Evolutionary conservation across 2,329 filamentous ascomycete species (phyloP).

Genomic region (Hymenoscyphus fructigenus): DNA sequence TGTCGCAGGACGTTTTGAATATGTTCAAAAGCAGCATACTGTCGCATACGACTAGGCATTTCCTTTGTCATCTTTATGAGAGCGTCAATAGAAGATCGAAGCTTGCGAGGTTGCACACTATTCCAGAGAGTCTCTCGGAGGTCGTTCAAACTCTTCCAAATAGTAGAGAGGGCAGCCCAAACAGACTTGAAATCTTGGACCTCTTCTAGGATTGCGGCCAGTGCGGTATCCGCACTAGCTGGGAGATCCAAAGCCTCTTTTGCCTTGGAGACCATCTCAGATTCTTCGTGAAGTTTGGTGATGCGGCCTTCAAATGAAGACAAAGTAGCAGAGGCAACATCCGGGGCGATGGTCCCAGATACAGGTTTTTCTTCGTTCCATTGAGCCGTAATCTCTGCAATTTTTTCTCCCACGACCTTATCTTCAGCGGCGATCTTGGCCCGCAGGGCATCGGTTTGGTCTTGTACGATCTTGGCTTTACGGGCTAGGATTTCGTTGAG

Average conservation of each 20-base stretch:
- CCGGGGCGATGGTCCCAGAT: constrained; percentile 87
- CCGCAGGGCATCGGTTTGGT: constrained; percentile 90
- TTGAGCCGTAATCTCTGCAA: constrained; percentile 76
- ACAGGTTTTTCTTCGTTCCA: constrained; percentile 98
- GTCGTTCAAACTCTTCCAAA: constrained; percentile 95
- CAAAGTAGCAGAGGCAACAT: constrained; percentile 81
- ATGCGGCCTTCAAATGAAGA: constrained; percentile 81
- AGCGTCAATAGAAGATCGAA: constrained; percentile 83
- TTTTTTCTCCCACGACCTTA: constrained; percentile 84
- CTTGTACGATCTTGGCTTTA: constrained; percentile 92
- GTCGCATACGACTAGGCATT: constrained; percentile 98
- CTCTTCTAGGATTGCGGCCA: constrained; percentile 86
- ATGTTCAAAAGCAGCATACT: constrained; percentile 99
- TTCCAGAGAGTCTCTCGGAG: constrained; percentile 92
- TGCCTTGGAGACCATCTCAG: constrained; percentile 90
- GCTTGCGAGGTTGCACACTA: constrained; percentile 90
- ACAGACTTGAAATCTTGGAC: constrained; percentile 99
- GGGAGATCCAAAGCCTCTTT: constrained; percentile 95
- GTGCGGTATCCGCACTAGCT: constrained; percentile 73
- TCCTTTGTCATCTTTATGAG: constrained; percentile 98
- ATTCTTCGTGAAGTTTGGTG: constrained; percentile 80
- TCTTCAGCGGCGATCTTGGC: constrained; percentile 96
- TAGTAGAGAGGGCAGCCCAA: constrained; percentile 91
- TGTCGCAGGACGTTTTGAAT: constrained; percentile 89
- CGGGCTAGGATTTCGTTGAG: constrained; percentile 88